Evolutionary conservation across 345 rosid species (phyloP), one percentile per base, ranked within the genome.

Genomic region (Orychophragmus violaceus): DNA sequence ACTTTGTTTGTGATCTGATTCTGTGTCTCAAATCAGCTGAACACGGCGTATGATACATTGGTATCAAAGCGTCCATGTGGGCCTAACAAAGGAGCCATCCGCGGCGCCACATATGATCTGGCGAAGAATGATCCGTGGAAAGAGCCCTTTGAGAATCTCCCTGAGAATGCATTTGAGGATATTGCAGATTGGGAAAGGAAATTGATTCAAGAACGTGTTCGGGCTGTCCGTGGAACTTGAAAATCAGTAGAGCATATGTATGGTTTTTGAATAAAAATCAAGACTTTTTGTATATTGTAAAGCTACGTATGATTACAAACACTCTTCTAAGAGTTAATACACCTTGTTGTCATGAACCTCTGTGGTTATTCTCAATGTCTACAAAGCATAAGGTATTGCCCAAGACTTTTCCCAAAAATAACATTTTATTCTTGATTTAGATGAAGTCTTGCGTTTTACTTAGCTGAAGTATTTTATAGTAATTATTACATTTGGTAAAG

Each of bases 151-250:
- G 91, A 87, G 75, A 86, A 36, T 75, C 91, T 92, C 49, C 86
- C 95, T 5, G 98, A 84, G 60, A 36, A 79, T 56, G 93, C 97
- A 13, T 92, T 92, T 17, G 91, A 80, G 76, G 88, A 77, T 25
- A 27, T 89, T 41, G 90, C 93, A 55, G 91, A 84, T n/a, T 86
- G 96, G 95, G 97, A 92, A 74, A 92, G 98, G 84, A 80, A 80
- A 28, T 56, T 83, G 78, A 89, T 92, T 78, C 86, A 82, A 63
- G 91, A 87, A 24, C 83, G 79, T 19, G 81, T 92, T 5, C 78
- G 71, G 28, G 70, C 90, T 46, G 76, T 82, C 48, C 87, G 82
- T 0, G 86, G 90, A 67, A 82, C 88, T 28, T 86, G 80, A 89
- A 35, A 50, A 61, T 32, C 46, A 13, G 8, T 21, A 36, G 35